Base-by-base conservation (phyloP, 345 rosid species). In the Salix purpurea region DNA sequence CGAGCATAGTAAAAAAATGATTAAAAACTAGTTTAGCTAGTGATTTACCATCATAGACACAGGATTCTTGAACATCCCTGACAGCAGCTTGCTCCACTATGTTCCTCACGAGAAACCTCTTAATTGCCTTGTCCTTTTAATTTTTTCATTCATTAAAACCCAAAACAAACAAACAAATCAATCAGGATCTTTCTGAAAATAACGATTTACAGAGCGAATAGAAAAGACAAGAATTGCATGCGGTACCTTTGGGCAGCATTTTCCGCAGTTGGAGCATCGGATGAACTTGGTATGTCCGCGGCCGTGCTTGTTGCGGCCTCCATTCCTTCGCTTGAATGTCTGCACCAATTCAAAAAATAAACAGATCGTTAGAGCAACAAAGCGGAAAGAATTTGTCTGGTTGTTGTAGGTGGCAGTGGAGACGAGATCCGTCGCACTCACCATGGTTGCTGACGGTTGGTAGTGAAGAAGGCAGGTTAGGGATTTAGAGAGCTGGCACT, bases 181-280 rank as follows among this genome's bases (percentile, higher is more conserved):
- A 74, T 58, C 52, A 75, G 70, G 18, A 10, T 32, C 30, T 32
- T 6, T 7, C 15, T 44, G n/a, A 68, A 52, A 37, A 32, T 2
- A 46, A 1, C 14, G 18, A 13, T 30, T 18, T 37, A 30, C 5
- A 2, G 58, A 6, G 12, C 11, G 10, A 5, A 69, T 12, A 40
- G 15, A 23, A 11, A 26, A 32, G 15, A 26, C 7, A 8, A 50
- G 62, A 10, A 9, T 39, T 15, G 13, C 21, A 9, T 6, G 4
- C 8, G 42, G 44, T 36, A 90, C 97, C 90, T 93, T 93, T 0
- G 98, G 97, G 80, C 98, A 94, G 85, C 96, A 91, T 40, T 94
- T 94, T n/a, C 96, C 98, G 77, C 98, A 92, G 85, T 94, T 94
- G 76, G 98, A 92, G 84, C 98, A 94, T 79, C 97, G 93, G 30